These are phyloP conservation scores for Dioscorea zingiberensis DNA, from an alignment of 106 monocot genomes.

Conservation along the genomic window DNA sequence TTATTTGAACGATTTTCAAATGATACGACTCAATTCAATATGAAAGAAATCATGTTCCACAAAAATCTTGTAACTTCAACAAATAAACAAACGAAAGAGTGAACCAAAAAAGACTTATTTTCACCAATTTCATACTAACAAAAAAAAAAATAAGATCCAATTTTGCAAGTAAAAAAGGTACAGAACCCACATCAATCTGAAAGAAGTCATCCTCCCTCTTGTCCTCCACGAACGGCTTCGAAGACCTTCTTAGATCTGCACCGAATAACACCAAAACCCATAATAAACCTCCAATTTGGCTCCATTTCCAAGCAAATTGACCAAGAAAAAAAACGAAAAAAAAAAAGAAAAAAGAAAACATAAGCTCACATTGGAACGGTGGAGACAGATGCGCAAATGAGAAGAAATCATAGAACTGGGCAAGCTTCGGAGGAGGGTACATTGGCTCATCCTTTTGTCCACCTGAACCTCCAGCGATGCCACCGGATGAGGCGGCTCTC, in stretches of 20 bases:
- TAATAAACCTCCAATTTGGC: background rate
- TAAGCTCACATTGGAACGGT: constrained; percentile 65
- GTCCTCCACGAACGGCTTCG: constrained; percentile 51
- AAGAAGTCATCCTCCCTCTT: constrained; percentile 83
- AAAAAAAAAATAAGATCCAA: no score
- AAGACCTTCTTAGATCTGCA: constrained; percentile 75
- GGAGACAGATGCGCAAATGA: constrained; percentile 80
- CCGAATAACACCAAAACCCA: constrained; percentile 8
- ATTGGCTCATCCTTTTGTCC: constrained; percentile 49
- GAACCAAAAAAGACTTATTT: no score
- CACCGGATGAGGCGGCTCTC: background rate
- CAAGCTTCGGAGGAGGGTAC: constrained; percentile 89
- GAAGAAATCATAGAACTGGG: constrained; percentile 96
- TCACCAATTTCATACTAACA: no score
- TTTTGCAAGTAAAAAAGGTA: no score
- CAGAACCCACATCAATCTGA: constrained; percentile 77
- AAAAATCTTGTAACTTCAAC: no score
- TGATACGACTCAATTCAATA: no score
- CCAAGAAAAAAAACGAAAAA: background rate
- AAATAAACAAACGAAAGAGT: no score
- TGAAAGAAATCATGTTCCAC: no score
- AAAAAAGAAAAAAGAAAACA: background rate
- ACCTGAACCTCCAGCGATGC: background rate
- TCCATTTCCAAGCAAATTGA: background rate
- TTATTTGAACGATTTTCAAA: no score